Base-by-base conservation (phyloP, 108 stramenopile genomes). In the Schizochytrium sp. region DNA sequence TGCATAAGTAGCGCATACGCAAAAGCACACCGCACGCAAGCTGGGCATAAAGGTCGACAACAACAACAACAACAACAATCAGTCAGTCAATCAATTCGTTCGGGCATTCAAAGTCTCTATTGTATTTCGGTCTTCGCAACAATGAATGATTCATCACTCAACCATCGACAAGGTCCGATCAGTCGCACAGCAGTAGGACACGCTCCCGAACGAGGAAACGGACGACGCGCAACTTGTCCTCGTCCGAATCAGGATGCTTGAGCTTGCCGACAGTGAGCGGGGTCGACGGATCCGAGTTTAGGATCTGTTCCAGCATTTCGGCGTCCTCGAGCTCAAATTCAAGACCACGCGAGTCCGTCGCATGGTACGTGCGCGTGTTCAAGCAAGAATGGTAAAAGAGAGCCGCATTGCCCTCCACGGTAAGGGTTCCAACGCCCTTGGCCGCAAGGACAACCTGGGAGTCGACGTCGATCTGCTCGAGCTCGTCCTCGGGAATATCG, bases 311-410 rank as follows among this genome's bases (percentile, higher is more conserved):
- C 44, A 99, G 63, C 21, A 98, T 96, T 5, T 94, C 97, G 5
- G 97, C 99, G 89, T 98, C 99, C 89, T 99, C 99, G 57, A 97
- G 92, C 89, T 98, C 98, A 88, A 98, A 99, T 91, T 99, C 98
- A 93, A 99, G 89, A 21, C 97, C 97, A 89, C 95, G 95, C 87
- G 97, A 88, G 29, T 97, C 95, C 58, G 93, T 95, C 23, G 94
- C 97, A 44, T 96, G 96, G 90, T 95, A 97, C 34, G 93, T 95
- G 19, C 97, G 72, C 5, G 97, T 93, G 90, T 99, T 99, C 72
- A 97, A 97, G 44, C 91, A 93, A 90, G 97, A 97, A 88, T 99
- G 99, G 92, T 99, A 99, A 41, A 99, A 59, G 5, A 99, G 96
- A 5, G 96, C 97, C 89, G 95, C 95, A 16, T 94, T 97, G 19